Evolutionary conservation across 2,329 filamentous ascomycete species (phyloP), one percentile per base, ranked within the genome.

Genomic region (Periconia sp.): DNA sequence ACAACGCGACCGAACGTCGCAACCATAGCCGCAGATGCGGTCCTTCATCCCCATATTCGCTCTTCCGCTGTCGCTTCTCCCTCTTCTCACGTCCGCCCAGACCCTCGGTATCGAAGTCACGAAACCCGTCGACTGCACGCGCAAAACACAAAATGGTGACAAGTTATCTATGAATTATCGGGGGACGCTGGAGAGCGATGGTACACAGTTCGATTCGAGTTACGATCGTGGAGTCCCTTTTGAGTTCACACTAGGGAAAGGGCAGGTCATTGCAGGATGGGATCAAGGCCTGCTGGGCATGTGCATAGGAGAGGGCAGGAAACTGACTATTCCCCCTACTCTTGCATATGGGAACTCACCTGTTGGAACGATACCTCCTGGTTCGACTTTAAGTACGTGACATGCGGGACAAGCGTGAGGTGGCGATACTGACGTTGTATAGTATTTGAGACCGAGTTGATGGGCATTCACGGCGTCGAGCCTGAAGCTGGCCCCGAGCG

Each of bases 241-340:
- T 64, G 75, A 69, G 49, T 97, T 99, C 75, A 84, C 77, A 50
- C 76, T 99, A 22, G 94, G 94, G 24, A 74, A 75, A 17, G 89
- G 90, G 31, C 82, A 87, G 69, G 94, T 97, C 36, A 99, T 99
- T 69, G 86, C 88, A 75, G 92, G 92, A 65, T 96, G 92, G 92
- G 92, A 97, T 61, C 73, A 95, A 67, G 92, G 92, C 36, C 80
- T 97, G 26, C 61, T 94, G 40, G 89, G 89, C 65, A 96, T 97
- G 92, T 97, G 94, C 73, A 87, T 95, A 59, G 92, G 94, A 50
- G 92, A 97, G 79, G 92, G 92, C 79, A 83, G 73, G 71, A 92
- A 83, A 41, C 75, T 99, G 70, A 96, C 87, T 15, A 94, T 99
- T 43, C 90, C 91, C n/a, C 89, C 92, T 15, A 83, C 86, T 65